Evolutionary conservation across 768 basidiomycete genomes (phyloP).

Genomic region (Chalciporus piperatus): DNA sequence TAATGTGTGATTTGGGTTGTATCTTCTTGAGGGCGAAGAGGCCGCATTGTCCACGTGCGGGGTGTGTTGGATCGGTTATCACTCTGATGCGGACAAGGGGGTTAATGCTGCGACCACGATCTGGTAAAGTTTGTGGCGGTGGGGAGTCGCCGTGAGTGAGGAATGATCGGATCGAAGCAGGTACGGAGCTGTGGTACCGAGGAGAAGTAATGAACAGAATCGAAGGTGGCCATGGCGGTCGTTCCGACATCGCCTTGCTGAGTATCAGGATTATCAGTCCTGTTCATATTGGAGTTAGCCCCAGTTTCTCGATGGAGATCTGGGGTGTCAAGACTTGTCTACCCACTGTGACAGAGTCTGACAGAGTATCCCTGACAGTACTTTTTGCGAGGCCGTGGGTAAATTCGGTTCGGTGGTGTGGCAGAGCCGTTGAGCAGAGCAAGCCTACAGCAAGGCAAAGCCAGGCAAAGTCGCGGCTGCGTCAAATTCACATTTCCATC

Average conservation of each 20-base stretch:
- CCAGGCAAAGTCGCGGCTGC: conserved; percentile 8
- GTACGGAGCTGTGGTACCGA: conserved; percentile 58
- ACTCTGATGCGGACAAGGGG: conserved; percentile 52
- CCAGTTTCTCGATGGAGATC: too few relatives aligned
- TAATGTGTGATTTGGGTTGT: conserved; percentile 57
- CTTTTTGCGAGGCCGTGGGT: conserved; percentile 33
- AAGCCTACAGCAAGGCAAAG: neutral
- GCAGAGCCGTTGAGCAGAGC: conserved; percentile 4
- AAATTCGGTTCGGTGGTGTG: conserved; percentile 17
- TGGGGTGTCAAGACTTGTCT: too few relatives aligned
- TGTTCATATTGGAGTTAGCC: too few relatives aligned
- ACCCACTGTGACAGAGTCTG: too few relatives aligned
- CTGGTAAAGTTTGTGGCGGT: conserved; percentile 3
- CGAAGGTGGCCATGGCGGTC: conserved; percentile 51
- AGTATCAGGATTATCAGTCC: too few relatives aligned
- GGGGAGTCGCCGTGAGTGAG: conserved; percentile 29
- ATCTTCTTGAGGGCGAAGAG: conserved; percentile 79
- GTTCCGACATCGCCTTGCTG: conserved; percentile 10
- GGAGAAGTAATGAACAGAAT: conserved; percentile 53
- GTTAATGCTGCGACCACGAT: conserved; percentile 16
- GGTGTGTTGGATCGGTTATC: conserved; percentile 60
- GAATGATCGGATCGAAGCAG: conserved; percentile 38
- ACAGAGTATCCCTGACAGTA: too few relatives aligned
- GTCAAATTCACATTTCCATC: conserved; percentile 4
- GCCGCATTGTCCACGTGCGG: conserved; percentile 75